These are phyloP conservation scores for Epichloe sp. DNA, from an alignment of 2,329 filamentous ascomycete genomes.

Conservation along the genomic window DNA sequence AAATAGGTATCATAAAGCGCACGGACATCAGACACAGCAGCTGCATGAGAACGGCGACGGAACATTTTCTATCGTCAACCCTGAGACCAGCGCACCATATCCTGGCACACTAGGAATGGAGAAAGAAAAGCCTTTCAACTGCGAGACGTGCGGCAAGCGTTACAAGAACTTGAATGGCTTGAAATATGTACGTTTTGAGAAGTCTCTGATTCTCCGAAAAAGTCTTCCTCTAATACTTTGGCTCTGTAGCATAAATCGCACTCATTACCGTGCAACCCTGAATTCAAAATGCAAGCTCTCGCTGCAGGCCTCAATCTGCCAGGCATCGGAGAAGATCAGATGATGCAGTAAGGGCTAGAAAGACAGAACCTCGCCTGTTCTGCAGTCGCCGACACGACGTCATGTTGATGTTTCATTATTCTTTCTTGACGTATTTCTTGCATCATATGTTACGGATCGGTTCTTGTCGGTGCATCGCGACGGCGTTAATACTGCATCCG, in stretches of 20 bases:
- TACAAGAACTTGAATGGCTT: constrained; percentile 99
- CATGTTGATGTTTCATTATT: neutral
- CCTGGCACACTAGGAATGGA: constrained; percentile 98
- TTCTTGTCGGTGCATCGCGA: constrained; percentile 3
- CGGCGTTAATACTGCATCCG: constrained; percentile 4
- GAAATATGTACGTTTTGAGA: constrained; percentile 63
- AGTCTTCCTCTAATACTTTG: constrained; percentile 18
- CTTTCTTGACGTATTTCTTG: neutral
- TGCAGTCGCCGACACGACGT: neutral
- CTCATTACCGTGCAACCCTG: constrained; percentile 80
- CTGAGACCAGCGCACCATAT: constrained; percentile 85
- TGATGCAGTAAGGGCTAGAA: constrained; percentile 19
- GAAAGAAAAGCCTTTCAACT: constrained; percentile 98
- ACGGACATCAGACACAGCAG: constrained; percentile 93
- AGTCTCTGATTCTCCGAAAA: too few species aligned
- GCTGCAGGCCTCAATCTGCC: constrained; percentile 31
- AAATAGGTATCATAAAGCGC: constrained; percentile 54
- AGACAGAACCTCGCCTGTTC: neutral
- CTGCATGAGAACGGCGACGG: constrained; percentile 94
- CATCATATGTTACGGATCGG: neutral
- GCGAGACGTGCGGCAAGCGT: constrained; percentile 90
- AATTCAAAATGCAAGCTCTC: constrained; percentile 40
- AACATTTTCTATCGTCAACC: constrained; percentile 96
- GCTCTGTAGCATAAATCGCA: constrained; percentile 55
- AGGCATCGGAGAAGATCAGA: constrained; percentile 33